Base-by-base conservation (phyloP, 73 alveolate species). In the Uronychia setigera region DNA sequence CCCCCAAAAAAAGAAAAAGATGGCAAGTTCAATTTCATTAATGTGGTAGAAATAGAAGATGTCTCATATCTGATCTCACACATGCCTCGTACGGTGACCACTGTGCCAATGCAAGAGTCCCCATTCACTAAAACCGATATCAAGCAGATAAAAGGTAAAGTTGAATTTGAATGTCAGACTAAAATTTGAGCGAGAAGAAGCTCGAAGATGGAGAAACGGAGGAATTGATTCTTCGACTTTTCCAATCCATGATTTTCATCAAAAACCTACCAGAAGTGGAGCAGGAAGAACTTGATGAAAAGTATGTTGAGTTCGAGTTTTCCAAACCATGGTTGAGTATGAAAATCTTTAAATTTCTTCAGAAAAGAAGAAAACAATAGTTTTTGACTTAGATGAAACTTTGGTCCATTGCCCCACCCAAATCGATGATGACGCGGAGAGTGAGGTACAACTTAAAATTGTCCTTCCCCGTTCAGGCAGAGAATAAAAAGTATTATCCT, bases 311-410 rank as follows among this genome's bases (percentile, higher is more conserved):
- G 5, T 28, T 67, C 32, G 14, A 5, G 26, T 26, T 13, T 30
- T 13, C 32, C 29, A 67, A 67, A 25, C 29, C 32, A 13, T 5
- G 26, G 1, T 25, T 67, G 26, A 67, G 79, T 67, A 28, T 1
- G 79, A 5, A 77, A 29, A 13, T 5, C 31, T n/a, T n/a, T 28
- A 26, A 82, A 33, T 25, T 0, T 33, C 28, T 25, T 33, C 32
- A 75, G 84, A 74, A 33, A 34, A 86, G 29, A 32, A 83, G 77
- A 88, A 88, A 60, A 89, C 94, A 29, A 35, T 92, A 1, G 89
- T 92, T 33, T 80, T 92, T 80, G 97, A 92, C 80, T 81, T 92
- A n/a, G 97, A 92, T 76, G 97, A 92, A 79, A 92, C 97, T 26
- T 57, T 92, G 0, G 94, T 88, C 13, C 90, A 88, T 76, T 85